Conservation (phyloP, 2,329 filamentous ascomycete species). For the Phyllosticta citribraziliensis region DNA sequence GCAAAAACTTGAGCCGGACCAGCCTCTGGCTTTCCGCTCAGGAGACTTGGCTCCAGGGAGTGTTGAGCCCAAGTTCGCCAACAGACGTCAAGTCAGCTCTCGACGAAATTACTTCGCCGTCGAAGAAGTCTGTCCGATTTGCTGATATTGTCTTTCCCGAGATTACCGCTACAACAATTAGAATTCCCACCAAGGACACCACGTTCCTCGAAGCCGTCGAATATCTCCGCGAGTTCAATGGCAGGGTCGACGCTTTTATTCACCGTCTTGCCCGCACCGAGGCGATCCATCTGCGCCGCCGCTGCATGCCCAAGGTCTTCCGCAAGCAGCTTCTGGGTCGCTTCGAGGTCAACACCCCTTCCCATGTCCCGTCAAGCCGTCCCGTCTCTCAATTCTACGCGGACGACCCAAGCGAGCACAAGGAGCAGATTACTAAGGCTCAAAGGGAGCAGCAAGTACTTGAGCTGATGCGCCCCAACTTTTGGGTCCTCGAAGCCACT, state of each 20-base stretch:
- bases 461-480: constrained; percentile 52
- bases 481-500: constrained; percentile 55
- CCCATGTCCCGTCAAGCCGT: constrained; percentile 32
- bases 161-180: constrained; percentile 12
- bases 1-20: constrained; percentile 73
- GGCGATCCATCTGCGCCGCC: constrained; percentile 72
- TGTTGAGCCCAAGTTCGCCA: constrained; percentile 14
- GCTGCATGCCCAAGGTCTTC: constrained; percentile 63
- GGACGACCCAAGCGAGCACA: constrained; percentile 54
- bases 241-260: constrained; percentile 66
- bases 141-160: constrained; percentile 30
- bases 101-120: constrained; percentile 30
- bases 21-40: constrained; percentile 80
- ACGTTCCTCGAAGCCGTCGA: constrained; percentile 87
- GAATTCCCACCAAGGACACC: constrained; percentile 44
- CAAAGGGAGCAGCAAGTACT: constrained; percentile 78
- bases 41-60: constrained; percentile 57
- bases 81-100: constrained; percentile 1
- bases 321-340: constrained; percentile 75
- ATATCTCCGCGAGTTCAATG: constrained; percentile 57
- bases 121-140: constrained; percentile 70
- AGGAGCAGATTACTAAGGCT: constrained; percentile 35
- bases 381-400: constrained; percentile 37
- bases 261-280: constrained; percentile 80
- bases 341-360: constrained; percentile 57